These are phyloP conservation scores for Glebionis coronaria DNA, from an alignment of 129 eudicot genomes.

Conservation along the genomic window DNA sequence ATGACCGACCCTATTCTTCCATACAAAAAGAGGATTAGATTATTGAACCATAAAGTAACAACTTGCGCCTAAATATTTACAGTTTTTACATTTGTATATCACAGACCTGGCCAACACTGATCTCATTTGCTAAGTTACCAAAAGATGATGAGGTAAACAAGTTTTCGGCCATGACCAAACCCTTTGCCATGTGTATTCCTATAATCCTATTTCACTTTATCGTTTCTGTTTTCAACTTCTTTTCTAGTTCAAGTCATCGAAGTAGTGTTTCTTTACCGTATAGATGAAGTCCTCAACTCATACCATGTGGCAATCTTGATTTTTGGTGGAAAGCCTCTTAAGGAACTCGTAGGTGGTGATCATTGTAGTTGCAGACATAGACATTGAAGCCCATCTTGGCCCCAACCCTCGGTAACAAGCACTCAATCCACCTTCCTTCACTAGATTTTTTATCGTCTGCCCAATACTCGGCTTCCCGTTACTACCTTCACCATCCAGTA, in stretches of 20 bases:
- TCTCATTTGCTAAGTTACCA: slow-evolving; percentile 5
- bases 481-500: slow-evolving; percentile 65
- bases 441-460: slow-evolving; percentile 58
- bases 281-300: slow-evolving; percentile 26
- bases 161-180: slow-evolving; percentile 16
- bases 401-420: slow-evolving; percentile 92
- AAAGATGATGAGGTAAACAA: slow-evolving; percentile 13
- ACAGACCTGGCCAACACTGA: slow-evolving; percentile 18
- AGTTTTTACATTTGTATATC: slow-evolving; percentile 29
- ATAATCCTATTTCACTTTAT: slow-evolving; percentile 16
- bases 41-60: slow-evolving; percentile 30
- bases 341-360: slow-evolving; percentile 91
- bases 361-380: slow-evolving; percentile 87
- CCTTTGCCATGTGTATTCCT: neutral
- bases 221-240: neutral
- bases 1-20: neutral
- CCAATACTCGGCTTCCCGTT: slow-evolving; percentile 39
- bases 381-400: slow-evolving; percentile 94
- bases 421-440: slow-evolving; percentile 81
- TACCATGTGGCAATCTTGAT: slow-evolving; percentile 38
- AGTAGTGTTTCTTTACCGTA: slow-evolving; percentile 19
- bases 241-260: slow-evolving; percentile 16
- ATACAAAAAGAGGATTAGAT: slow-evolving; percentile 16
- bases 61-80: slow-evolving; percentile 27
- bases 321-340: slow-evolving; percentile 68